These are phyloP conservation scores for Salix suchowensis DNA, from an alignment of 345 rosid species.

Conservation along the genomic window DNA sequence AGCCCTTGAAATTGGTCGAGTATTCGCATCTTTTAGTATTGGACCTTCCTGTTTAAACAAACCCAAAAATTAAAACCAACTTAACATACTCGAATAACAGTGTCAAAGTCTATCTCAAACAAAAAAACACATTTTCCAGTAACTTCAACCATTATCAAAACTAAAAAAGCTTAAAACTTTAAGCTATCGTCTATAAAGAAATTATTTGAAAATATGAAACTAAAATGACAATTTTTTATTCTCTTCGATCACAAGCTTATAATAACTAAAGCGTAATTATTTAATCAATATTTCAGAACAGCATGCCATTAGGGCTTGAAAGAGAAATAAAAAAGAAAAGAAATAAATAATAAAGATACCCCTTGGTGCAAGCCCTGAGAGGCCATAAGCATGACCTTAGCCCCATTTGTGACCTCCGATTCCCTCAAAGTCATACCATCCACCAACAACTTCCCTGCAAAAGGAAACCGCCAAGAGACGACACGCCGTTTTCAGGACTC, in stretches of 20 bases:
- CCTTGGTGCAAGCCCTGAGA: constrained; percentile 95
- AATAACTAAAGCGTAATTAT: too few relatives aligned
- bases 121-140: not conserved
- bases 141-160: not conserved
- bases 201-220: not conserved
- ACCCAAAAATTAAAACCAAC: constrained; percentile 2
- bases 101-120: not conserved
- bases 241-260: too few relatives aligned
- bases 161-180: not conserved
- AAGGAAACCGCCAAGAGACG: constrained; percentile 1
- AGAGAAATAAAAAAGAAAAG: not conserved
- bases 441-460: constrained; percentile 63
- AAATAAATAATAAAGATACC: constrained; percentile 32
- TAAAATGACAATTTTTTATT: too few relatives aligned
- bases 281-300: too few relatives aligned
- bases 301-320: not conserved
- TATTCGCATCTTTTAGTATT: constrained; percentile 52
- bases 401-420: constrained; percentile 58
- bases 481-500: not conserved
- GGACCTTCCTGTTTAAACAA: constrained; percentile 60
- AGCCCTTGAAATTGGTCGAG: constrained; percentile 46
- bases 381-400: constrained; percentile 83
- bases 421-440: constrained; percentile 63
- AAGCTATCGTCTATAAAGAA: not conserved
- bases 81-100: not conserved